Percentiles rank a stretch among this genome's conserved stretches.
These are phyloP conservation scores for Populus simonii DNA, from an alignment of 345 rosid genomes.

Conservation along the genomic window DNA sequence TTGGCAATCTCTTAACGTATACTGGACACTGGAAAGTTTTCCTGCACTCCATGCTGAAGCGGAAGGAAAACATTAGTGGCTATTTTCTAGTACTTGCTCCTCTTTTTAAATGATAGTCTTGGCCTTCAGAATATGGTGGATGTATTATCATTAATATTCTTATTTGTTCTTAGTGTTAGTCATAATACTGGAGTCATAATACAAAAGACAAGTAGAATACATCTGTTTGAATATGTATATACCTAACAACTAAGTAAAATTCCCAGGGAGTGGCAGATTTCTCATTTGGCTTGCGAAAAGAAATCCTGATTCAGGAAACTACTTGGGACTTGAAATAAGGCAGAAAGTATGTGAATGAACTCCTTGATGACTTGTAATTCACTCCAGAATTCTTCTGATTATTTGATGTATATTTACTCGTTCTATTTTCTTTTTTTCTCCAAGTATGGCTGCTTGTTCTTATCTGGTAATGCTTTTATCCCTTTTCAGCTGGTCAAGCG, in stretches of 20 bases:
- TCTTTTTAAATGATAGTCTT: neutral
- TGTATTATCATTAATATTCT: neutral
- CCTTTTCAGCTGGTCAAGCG: conserved; percentile 71
- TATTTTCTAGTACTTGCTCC: neutral
- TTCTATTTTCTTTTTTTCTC: neutral
- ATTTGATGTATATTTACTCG: conserved; percentile 23
- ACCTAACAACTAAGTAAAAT: conserved; percentile 15
- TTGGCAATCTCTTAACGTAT: neutral
- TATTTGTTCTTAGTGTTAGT: neutral
- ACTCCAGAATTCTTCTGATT: conserved; percentile 23
- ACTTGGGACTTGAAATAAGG: conserved; percentile 88
- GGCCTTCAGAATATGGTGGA: neutral
- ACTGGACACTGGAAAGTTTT: neutral
- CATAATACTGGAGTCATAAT: neutral
- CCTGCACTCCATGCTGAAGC: neutral
- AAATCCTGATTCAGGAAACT: conserved; percentile 52
- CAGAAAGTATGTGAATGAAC: conserved; percentile 56
- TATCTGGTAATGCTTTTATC: conserved; percentile 11
- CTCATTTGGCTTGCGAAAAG: conserved; percentile 80
- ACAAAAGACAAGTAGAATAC: neutral
- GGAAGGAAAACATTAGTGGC: neutral
- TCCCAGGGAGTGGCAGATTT: conserved; percentile 91
- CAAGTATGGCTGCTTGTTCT: conserved; percentile 11
- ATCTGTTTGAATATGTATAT: neutral
- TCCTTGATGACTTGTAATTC: conserved; percentile 30